These are phyloP conservation scores for Gillenia trifoliata DNA, from an alignment of 306 rosid genomes.

Conservation along the genomic window DNA sequence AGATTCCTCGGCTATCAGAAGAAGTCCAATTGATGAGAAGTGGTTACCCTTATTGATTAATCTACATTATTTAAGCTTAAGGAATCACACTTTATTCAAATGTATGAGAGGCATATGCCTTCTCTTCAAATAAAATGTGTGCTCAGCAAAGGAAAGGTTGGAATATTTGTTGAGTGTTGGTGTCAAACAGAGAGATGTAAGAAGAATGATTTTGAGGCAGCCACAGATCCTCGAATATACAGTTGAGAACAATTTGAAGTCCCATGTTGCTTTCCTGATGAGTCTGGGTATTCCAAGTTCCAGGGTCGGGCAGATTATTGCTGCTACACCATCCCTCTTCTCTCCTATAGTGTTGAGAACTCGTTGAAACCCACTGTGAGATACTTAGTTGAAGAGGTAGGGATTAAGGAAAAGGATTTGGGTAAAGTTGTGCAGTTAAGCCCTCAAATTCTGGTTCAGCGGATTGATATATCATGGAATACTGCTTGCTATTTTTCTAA, in stretches of 20 bases:
- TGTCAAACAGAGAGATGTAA: constrained; percentile 77
- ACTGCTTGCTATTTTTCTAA: constrained; percentile 60
- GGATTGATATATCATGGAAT: constrained; percentile 84
- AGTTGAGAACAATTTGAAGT: constrained; percentile 79
- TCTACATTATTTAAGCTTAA: constrained; percentile 76
- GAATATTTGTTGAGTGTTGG: constrained; percentile 89
- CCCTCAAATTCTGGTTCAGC: constrained; percentile 91
- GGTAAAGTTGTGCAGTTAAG: constrained; percentile 92
- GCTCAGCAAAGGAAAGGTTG: constrained; percentile 81
- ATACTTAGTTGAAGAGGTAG: constrained; percentile 91
- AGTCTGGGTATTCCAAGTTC: constrained; percentile 77
- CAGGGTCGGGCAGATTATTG: constrained; percentile 77
- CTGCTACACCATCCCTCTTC: constrained; percentile 76
- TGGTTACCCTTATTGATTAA: constrained; percentile 98
- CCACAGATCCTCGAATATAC: constrained; percentile 85
- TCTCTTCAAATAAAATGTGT: constrained; percentile 79
- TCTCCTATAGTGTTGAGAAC: constrained; percentile 88
- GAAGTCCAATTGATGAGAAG: constrained; percentile 59
- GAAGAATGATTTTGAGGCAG: constrained; percentile 83
- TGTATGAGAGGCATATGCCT: constrained; percentile 88
- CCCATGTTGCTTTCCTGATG: constrained; percentile 74
- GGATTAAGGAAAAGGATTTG: constrained; percentile 84
- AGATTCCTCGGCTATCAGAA: constrained; percentile 64
- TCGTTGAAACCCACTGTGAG: constrained; percentile 83
- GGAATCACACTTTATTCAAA: constrained; percentile 91